A percentile compares a stretch with the other conserved stretches of the same genome.
Evolutionary conservation across 2,329 filamentous ascomycete genomes (phyloP).

Genomic region (Alternaria longipes): DNA sequence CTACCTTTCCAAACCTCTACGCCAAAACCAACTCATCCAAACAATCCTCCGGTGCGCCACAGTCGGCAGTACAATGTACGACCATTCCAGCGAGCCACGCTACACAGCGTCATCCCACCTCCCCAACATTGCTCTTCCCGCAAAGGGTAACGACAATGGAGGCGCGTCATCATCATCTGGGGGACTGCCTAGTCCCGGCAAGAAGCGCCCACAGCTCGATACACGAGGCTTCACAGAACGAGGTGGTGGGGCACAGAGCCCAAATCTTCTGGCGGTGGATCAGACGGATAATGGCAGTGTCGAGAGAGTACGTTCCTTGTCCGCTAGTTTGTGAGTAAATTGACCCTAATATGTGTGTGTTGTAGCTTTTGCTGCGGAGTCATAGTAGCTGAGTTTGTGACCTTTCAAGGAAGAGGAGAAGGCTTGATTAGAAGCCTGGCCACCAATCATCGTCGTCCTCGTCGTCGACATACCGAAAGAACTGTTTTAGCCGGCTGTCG

Average conservation of each 20-base stretch:
- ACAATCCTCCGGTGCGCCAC: conserved; percentile 97
- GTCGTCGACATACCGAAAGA: neutral
- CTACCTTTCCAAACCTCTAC: conserved; percentile 94
- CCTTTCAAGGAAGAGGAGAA: conserved; percentile 27
- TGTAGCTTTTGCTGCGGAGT: conserved; percentile 58
- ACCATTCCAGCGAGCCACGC: conserved; percentile 61
- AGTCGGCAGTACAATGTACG: conserved; percentile 81
- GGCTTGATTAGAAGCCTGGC: conserved; percentile 22
- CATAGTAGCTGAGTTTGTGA: conserved; percentile 57
- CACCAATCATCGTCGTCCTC: neutral
- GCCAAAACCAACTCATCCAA: conserved; percentile 97
- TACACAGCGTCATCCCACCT: conserved; percentile 18
- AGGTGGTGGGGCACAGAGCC: conserved; percentile 70
- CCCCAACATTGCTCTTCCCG: conserved; percentile 12
- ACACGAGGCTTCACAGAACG: conserved; percentile 74
- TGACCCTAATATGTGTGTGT: conserved; percentile 20
- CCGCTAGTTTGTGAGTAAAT: conserved; percentile 29
- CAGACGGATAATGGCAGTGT: conserved; percentile 69
- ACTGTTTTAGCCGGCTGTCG: neutral
- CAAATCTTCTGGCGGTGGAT: conserved; percentile 67
- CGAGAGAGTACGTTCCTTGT: conserved; percentile 60
- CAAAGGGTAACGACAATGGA: conserved; percentile 9
- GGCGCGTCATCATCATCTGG: conserved; percentile 12
- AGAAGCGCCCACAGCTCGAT: conserved; percentile 64
- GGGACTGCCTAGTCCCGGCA: conserved; percentile 10